phyloP scores from a whole-genome alignment of 2,329 filamentous ascomycete species.

The Fusarium sp. region DNA sequence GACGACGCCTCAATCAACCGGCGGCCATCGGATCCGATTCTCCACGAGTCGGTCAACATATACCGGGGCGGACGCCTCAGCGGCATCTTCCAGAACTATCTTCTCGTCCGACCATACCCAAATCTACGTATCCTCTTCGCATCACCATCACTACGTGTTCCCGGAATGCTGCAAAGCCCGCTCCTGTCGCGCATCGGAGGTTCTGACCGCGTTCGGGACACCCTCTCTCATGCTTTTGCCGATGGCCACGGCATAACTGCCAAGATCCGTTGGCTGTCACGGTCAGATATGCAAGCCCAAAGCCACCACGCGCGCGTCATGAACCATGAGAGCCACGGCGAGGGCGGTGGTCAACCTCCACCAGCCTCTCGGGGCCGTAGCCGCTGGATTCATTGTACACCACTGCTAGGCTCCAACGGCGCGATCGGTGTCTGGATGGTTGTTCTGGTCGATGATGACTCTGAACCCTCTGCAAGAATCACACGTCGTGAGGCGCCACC shows the following conservation, averaged over 20 bases:
- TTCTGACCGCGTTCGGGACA: constrained; percentile 59
- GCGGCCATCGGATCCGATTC: constrained; percentile 35
- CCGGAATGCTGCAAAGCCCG: constrained; percentile 73
- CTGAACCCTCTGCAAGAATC: constrained; percentile 17
- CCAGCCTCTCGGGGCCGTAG: constrained; percentile 60
- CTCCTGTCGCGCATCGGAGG: constrained; percentile 68
- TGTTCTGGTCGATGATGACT: constrained; percentile 76
- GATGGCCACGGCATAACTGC: constrained; percentile 79
- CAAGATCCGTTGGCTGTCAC: constrained; percentile 75
- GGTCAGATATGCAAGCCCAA: constrained; percentile 23
- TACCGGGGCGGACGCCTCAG: constrained; percentile 44
- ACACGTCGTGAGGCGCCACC: constrained; percentile 30
- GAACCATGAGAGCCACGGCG: constrained; percentile 48
- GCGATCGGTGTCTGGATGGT: constrained; percentile 84
- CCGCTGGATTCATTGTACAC: constrained; percentile 83
- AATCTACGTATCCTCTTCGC: constrained; percentile 76
- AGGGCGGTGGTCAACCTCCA: constrained; percentile 43
- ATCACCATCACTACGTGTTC: constrained; percentile 74
- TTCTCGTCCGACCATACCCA: constrained; percentile 75
- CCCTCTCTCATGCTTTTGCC: constrained; percentile 69
- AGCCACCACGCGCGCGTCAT: constrained; percentile 4
- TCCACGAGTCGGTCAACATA: constrained; percentile 25
- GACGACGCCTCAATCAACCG: constrained; percentile 47
- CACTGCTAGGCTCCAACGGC: constrained; percentile 74
- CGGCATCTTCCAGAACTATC: constrained; percentile 64